Percentiles rank a stretch among this genome's conserved stretches.
These are phyloP conservation scores for Sporothrix inflata DNA, from an alignment of 2,329 filamentous ascomycete species.

Conservation along the genomic window DNA sequence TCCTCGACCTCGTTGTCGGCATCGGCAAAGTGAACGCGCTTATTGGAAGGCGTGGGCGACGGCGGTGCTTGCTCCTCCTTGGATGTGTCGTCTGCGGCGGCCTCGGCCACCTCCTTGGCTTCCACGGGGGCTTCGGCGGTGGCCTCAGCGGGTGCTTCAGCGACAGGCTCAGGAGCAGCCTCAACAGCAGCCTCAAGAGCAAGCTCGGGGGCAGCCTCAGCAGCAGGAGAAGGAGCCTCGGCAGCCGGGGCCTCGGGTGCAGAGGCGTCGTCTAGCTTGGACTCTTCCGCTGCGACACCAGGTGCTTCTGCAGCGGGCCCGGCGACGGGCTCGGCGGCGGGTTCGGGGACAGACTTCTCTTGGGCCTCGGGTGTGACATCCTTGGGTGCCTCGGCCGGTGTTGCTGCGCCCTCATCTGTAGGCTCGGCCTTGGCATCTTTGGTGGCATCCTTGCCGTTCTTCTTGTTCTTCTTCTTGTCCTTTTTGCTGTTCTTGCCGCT, in stretches of 20 bases:
- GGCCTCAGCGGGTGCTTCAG: slow-evolving; percentile 2
- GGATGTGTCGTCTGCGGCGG: background rate
- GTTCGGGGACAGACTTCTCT: background rate
- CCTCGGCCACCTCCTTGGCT: background rate
- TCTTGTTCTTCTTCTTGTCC: slow-evolving; percentile 30
- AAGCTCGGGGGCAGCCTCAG: background rate
- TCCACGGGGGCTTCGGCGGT: background rate
- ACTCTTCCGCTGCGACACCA: slow-evolving; percentile 15
- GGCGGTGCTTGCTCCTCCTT: background rate
- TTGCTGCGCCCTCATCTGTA: background rate
- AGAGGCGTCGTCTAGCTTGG: background rate
- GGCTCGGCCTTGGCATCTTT: background rate
- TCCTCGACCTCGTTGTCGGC: background rate
- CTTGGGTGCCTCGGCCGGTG: background rate
- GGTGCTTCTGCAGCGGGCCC: slow-evolving; percentile 23
- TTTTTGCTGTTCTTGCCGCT: slow-evolving; percentile 34
- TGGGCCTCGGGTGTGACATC: background rate
- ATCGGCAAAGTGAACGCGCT: slow-evolving; percentile 14
- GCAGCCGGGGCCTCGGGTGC: background rate
- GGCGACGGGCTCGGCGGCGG: background rate
- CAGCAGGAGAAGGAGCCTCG: background rate
- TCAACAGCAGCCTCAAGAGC: background rate
- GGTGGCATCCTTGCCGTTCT: slow-evolving; percentile 27
- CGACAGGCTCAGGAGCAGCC: background rate
- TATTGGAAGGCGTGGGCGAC: background rate